Evolutionary conservation across 176 grass and related monocot genomes (phyloP).

Genomic region (Zoysia japonica): DNA sequence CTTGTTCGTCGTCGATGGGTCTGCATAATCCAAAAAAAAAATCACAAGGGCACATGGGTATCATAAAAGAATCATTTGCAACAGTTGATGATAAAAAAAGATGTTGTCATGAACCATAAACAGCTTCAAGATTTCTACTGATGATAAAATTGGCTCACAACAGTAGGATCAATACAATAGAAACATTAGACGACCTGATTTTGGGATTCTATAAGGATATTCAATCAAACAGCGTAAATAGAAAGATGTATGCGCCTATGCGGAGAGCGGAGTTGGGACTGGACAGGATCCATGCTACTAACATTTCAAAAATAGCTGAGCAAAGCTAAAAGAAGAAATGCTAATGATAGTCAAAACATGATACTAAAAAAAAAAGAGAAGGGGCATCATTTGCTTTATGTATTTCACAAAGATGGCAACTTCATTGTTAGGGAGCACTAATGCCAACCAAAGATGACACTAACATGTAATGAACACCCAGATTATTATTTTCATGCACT

Average conservation of each 20-base stretch:
- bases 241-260: background rate
- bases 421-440: constrained; percentile 1
- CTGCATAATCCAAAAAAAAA: constrained; percentile 39
- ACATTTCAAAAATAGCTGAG: background rate
- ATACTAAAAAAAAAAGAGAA: background rate
- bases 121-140: background rate
- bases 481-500: constrained; percentile 5
- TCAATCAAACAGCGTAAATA: background rate
- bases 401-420: background rate
- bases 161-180: background rate
- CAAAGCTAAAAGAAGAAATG: background rate
- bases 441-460: background rate
- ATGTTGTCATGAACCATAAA: background rate
- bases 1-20: constrained; percentile 13
- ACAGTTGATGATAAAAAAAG: background rate
- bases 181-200: background rate
- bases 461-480: background rate
- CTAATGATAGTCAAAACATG: background rate
- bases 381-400: background rate
- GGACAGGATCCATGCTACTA: background rate
- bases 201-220: background rate
- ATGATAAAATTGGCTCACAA: background rate
- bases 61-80: background rate
- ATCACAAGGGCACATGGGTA: constrained; percentile 18
- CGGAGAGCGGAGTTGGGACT: background rate